Base-by-base conservation (phyloP, 306 rosid genomes). In the Inga oerstediana region DNA sequence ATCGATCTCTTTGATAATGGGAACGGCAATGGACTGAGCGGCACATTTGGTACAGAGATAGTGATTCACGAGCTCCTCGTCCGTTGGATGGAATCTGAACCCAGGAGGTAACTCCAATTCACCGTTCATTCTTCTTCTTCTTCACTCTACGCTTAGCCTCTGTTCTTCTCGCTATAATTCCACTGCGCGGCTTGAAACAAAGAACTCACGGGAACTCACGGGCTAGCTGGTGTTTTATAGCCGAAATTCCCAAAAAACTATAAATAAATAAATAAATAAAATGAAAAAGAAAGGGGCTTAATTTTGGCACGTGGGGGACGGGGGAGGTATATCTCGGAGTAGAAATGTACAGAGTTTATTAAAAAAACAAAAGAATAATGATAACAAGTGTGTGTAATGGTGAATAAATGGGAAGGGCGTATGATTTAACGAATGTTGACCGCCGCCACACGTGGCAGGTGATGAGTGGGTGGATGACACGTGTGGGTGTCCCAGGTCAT, bases 71-170 rank as follows among this genome's bases (percentile, higher is more conserved):
- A 96, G 67, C 80, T 94, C 99, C 10, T 94, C 99, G 54, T 96
- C 99, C 0, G 98, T 93, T 0, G 99, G 99, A 85, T 93, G 99
- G 76, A 96, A 96, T 81, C 98, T 90, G 94, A 96, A 96, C 11
- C 99, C 98, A 4, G 99, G 91, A 0, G 99, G 98, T 30, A 93
- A 85, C 37, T 83, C 93, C 61, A 93, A 10, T 66, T 84, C 90
- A 16, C 92, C 39, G 74, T 81, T 80, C 97, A 90, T 94, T 82
- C 37, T 30, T 64, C 39, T 62, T 12, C 62, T 24, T 61, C 34
- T 61, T n/a, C 13, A 2, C 34, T 10, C 2, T 27, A 27, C 34
- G 11, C 7, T 10, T n/a, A 2, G 16, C 17, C 19, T 64, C 39
- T 64, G 39, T 64, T 27, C 20, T 64, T 37, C 32, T 16, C 27